A percentile compares a stretch with the other conserved stretches of the same genome.
Conservation (phyloP, 345 rosid genomes). For the Corchorus olitorius region DNA sequence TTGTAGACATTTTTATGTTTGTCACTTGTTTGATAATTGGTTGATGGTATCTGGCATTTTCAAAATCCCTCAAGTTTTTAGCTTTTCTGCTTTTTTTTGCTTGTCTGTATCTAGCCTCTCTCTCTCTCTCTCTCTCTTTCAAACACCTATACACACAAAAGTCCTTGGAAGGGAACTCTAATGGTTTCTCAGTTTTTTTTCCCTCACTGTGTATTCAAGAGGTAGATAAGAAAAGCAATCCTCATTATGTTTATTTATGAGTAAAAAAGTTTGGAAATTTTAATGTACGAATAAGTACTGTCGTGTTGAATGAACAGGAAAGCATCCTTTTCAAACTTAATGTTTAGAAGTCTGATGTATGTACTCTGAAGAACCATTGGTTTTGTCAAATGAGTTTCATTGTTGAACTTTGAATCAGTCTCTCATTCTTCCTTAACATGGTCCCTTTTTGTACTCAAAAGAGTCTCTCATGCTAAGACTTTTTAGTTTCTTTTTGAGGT, state of each 20-base stretch:
- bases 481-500: constrained; percentile 18
- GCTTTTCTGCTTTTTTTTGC: constrained; percentile 10
- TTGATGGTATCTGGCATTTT: constrained; percentile 18
- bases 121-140: constrained; percentile 10
- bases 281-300: constrained; percentile 6
- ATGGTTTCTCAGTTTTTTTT: constrained; percentile 8
- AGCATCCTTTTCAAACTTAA: constrained; percentile 2
- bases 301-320: constrained; percentile 17
- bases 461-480: neutral
- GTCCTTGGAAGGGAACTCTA: neutral
- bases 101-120: constrained; percentile 6
- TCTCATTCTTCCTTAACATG: constrained; percentile 8
- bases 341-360: constrained; percentile 11
- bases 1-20: constrained; percentile 6
- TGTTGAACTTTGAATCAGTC: neutral
- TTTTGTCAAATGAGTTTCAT: constrained; percentile 23
- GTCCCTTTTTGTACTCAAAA: neutral
- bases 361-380: constrained; percentile 18
- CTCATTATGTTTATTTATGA: neutral
- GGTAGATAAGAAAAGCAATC: constrained; percentile 11
- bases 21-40: constrained; percentile 25
- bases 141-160: too few species aligned
- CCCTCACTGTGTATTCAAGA: constrained; percentile 4
- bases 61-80: neutral
- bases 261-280: constrained; percentile 6